Evolutionary conservation across 768 basidiomycete species (phyloP), one percentile per base, ranked within the genome.

Genomic region (Collybia sordida): DNA sequence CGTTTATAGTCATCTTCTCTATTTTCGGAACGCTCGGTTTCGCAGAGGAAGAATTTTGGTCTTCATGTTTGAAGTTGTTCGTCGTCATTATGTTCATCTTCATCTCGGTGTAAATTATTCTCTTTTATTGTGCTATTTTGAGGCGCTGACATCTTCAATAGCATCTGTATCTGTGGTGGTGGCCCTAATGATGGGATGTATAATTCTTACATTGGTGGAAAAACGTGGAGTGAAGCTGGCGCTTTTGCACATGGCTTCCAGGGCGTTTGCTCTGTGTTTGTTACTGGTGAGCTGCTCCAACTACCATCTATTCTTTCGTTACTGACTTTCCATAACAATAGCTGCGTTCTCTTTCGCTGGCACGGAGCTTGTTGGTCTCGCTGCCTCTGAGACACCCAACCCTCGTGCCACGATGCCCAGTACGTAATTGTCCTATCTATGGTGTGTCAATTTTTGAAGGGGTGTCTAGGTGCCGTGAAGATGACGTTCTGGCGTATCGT

Each of bases 21-120:
- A 31, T 75, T 17, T 75, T 77, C 45, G 75, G 74, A 49, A 75
- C 75, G 11, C 68, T 77, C 9, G 74, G 74, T 9, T 77, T 68
- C 45, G 74, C 75, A 0, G 75, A 77, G 57, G 75, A 75, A 63
- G 74, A 75, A 45, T 77, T 75, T 52, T 77, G 75, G 75, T 72
- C 74, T n/a, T 75, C 75, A 24, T 72, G 69, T 52, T 61, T 77
- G n/a, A 77, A 76, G 61, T 65, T 77, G 19, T 49, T 75, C 42
- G 73, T 74, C 3, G 72, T 74, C 34, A 59, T 75, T 1, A 72
- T 77, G 65, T 75, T 77, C 61, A 62, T 75, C 46, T 67, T 77
- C 62, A 72, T 77, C 19, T 73, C 72, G 39, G 54, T 76, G 73
- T 75, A 58, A 52, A 71, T 64, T 5, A 12, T 17, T 24, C 12